Base-by-base conservation (phyloP, 1,284 basidiomycete species). In the Melampsora larici-populina region DNA sequence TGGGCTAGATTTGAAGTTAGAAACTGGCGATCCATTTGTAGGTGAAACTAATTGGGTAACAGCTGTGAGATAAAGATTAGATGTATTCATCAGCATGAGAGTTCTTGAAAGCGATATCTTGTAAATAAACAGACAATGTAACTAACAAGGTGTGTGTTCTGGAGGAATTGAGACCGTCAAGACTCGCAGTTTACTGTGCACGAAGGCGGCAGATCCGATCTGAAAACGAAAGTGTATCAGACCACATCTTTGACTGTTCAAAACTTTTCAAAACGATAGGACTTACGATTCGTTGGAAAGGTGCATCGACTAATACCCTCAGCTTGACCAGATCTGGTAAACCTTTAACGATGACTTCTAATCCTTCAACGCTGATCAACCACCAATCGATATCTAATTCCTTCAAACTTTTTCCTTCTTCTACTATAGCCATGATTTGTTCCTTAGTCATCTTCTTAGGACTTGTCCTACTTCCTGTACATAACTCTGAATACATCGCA, bases 281-380 rank as follows among this genome's bases (percentile, higher is more conserved):
- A 49, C n/a, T n/a, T 21, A 75, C 73, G 24, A 75, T 75, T 58
- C 73, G 48, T 51, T 75, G 73, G n/a, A 75, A 75, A 26, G 73
- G 73, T 18, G 73, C 73, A 48, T 75, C 73, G 64, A 75, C 65
- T 15, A 75, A 58, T 8, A 65, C 73, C n/a, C 62, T 75, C 18
- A 75, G 62, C 13, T 75, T 75, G 29, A 29, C 49, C 33, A 75
- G 48, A 17, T 75, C 65, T 17, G 73, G 73, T 21, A 75, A 43
- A 4, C 65, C 73, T 55, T 75, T 75, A 24, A 75, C 65, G 33
- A 75, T 75, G 21, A 68, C 73, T 68, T 75, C 73, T 15, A 75
- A 49, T n/a, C 33, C 73, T 75, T 75, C 73, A 33, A 75, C 43
- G 26, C 73, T 68, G 24, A 75, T 75, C 11, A 75, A 29, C 73